Percentiles rank a stretch among this genome's conserved stretches.
Conservation (phyloP, 2,329 filamentous ascomycete genomes). For the Fusarium sp. region DNA sequence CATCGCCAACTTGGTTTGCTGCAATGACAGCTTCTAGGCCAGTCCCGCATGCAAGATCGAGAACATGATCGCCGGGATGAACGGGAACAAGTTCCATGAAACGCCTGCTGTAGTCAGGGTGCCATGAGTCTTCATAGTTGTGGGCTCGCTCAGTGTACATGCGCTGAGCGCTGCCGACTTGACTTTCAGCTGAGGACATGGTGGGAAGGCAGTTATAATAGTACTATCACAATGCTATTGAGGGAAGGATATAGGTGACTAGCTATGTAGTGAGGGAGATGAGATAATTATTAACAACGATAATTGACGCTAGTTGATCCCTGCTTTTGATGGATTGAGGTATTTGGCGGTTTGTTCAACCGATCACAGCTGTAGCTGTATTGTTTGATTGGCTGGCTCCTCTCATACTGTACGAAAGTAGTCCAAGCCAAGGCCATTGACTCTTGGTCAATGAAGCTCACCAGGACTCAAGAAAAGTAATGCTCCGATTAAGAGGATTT, state of each 20-base stretch:
- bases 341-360: background rate
- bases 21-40: conserved; percentile 48
- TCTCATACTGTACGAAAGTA: background rate
- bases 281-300: background rate
- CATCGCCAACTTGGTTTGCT: conserved; percentile 42
- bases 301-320: background rate
- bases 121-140: conserved; percentile 50
- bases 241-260: background rate
- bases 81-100: conserved; percentile 46
- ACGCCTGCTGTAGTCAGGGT: conserved; percentile 47
- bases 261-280: too few relatives aligned
- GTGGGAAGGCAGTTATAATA: background rate
- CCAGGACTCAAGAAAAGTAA: background rate
- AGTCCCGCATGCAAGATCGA: conserved; percentile 52
- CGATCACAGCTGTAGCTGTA: background rate
- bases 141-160: conserved; percentile 49
- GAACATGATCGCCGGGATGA: conserved; percentile 43
- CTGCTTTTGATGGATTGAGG: background rate
- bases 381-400: conserved; percentile 6
- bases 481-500: background rate
- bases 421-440: background rate
- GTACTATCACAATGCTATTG: background rate
- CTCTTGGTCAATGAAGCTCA: background rate
- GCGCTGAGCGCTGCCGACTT: conserved; percentile 37
- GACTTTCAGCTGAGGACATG: conserved; percentile 21